Conservation (phyloP, 148 eudicot genomes). For the Cornus florida region DNA sequence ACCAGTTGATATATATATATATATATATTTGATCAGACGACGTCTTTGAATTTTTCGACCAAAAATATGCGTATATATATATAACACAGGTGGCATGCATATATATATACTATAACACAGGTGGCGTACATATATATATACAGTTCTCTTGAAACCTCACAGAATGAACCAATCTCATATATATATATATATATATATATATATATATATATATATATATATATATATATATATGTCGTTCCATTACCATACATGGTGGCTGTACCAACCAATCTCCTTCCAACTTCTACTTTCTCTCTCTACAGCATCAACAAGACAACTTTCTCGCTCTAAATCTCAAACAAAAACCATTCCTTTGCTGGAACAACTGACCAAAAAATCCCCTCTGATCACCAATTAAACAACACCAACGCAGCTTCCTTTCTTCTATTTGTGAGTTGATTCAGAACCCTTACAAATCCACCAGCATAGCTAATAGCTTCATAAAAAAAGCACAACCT, state of each 20-base stretch:
- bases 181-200: too few species aligned
- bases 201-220: too few species aligned
- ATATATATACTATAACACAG: too few species aligned
- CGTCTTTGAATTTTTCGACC: too few species aligned
- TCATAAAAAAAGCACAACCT: background rate
- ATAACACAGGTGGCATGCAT: too few species aligned
- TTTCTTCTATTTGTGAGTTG: background rate
- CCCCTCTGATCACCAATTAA: constrained; percentile 10
- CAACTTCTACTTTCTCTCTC: background rate
- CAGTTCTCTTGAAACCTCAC: too few species aligned
- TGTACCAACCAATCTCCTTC: constrained; percentile 4
- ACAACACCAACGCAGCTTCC: background rate
- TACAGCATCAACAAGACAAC: background rate
- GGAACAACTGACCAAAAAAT: background rate
- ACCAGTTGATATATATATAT: too few species aligned
- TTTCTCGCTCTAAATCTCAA: background rate
- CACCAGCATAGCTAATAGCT: constrained; percentile 8
- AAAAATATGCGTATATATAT: too few species aligned
- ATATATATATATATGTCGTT: too few species aligned
- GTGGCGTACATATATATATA: too few species aligned
- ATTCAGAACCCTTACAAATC: constrained; percentile 5
- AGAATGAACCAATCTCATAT: too few species aligned
- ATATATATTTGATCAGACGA: too few species aligned
- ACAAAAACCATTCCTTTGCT: background rate
- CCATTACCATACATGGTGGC: constrained; percentile 35